Percentiles rank a stretch among this genome's conserved stretches.
Conservation (phyloP, 371 early-diverging fungal species). For the Mucor racemosus region DNA sequence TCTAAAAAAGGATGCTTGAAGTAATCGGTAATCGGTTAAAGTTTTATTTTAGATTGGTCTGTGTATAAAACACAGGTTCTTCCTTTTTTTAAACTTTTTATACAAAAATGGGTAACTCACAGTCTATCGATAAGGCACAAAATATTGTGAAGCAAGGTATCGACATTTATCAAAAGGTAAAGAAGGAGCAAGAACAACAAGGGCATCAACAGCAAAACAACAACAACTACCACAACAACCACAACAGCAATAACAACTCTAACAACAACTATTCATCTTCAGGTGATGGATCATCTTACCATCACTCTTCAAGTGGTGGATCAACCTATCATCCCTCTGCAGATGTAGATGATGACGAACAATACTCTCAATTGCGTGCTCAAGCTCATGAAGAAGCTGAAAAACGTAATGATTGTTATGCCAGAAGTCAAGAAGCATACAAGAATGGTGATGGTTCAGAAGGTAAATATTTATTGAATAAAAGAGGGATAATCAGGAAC, state of each 20-base stretch:
- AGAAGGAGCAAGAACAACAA: constrained; percentile 24
- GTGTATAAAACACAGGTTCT: constrained; percentile 5
- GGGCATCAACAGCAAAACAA: constrained; percentile 18
- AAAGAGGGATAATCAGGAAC: constrained; percentile 1
- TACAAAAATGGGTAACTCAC: constrained; percentile 44
- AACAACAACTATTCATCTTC: not conserved
- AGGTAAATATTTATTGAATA: constrained; percentile 30
- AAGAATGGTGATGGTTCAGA: constrained; percentile 41
- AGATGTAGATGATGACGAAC: constrained; percentile 39
- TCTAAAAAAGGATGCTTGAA: no score
- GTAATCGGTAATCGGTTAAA: no score
- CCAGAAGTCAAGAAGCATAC: constrained; percentile 51
- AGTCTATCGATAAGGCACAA: constrained; percentile 38
- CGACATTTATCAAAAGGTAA: constrained; percentile 32
- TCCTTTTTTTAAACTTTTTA: not conserved
- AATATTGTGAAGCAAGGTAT: constrained; percentile 31
- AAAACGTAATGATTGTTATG: constrained; percentile 48
- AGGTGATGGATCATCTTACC: constrained; percentile 9
- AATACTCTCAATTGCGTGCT: constrained; percentile 40
- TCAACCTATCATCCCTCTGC: constrained; percentile 12
- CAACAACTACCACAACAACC: not conserved
- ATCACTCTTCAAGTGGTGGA: constrained; percentile 6
- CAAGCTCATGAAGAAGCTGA: constrained; percentile 52
- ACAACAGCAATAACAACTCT: no score
- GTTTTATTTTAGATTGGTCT: no score